A percentile compares a stretch with the other conserved stretches of the same genome.
phyloP scores from a whole-genome alignment of 2,329 filamentous ascomycete genomes.

The Chaetomium sp. region DNA sequence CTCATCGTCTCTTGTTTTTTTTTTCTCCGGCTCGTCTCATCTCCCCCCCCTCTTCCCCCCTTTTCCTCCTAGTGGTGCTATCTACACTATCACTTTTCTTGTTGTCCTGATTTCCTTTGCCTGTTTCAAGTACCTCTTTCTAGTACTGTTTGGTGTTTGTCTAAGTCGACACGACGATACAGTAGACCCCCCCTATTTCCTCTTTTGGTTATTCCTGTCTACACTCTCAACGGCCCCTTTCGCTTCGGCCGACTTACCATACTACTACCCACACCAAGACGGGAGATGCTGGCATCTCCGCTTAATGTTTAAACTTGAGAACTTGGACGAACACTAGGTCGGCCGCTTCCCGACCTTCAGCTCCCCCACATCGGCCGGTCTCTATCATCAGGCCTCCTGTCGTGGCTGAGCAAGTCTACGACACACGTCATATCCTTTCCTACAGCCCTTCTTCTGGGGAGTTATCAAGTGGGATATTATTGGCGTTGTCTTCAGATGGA shows the following conservation, averaged over 20 bases:
- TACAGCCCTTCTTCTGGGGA: too few species aligned
- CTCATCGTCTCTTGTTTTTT: conserved; percentile 5
- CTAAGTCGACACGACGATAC: background rate
- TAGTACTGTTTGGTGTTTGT: background rate
- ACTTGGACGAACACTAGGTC: conserved; percentile 1
- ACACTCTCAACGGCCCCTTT: conserved; percentile 9
- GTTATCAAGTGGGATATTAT: background rate
- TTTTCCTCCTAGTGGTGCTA: conserved; percentile 2
- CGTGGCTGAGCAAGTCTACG: background rate
- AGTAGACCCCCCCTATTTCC: conserved; percentile 2
- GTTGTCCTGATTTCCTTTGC: conserved; percentile 17
- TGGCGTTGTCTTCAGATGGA: conserved; percentile 11
- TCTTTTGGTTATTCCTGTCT: conserved; percentile 9
- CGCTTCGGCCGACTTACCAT: conserved; percentile 7
- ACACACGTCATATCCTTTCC: too few species aligned
- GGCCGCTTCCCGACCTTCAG: conserved; percentile 6
- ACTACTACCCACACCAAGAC: conserved; percentile 7
- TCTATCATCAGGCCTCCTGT: conserved; percentile 8
- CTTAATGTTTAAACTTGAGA: conserved; percentile 23
- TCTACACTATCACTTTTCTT: conserved; percentile 20
- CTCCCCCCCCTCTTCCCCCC: background rate
- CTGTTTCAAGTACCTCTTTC: conserved; percentile 6
- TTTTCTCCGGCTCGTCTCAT: conserved; percentile 3
- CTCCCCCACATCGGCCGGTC: conserved; percentile 6
- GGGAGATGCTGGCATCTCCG: conserved; percentile 26